These are phyloP conservation scores for Aspergillus bertholletiae DNA, from an alignment of 495 filamentous ascomycete genomes.

Conservation along the genomic window DNA sequence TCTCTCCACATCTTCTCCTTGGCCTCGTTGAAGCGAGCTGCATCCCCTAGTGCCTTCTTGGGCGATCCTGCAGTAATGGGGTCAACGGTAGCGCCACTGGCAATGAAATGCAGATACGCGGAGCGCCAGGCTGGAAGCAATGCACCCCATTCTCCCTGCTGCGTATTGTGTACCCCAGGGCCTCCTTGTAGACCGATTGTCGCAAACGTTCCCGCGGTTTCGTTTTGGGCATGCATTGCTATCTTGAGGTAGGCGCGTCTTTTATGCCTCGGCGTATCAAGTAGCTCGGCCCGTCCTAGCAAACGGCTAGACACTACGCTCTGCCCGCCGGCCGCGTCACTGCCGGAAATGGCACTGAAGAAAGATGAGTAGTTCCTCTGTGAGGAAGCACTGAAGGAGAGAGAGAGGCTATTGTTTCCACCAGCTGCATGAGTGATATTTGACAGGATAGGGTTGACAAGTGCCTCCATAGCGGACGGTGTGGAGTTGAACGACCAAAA, in stretches of 20 bases:
- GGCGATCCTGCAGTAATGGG: not conserved
- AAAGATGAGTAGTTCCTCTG: not conserved
- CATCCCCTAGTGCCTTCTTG: not conserved
- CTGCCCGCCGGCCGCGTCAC: not conserved
- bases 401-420: too few relatives aligned
- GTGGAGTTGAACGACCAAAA: too few relatives aligned
- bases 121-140: conserved; percentile 19
- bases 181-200: conserved; percentile 22
- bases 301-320: conserved; percentile 20
- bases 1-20: conserved; percentile 21
- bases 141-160: conserved; percentile 6
- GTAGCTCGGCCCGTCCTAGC: conserved; percentile 19
- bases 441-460: too few relatives aligned
- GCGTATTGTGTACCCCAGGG: conserved; percentile 7
- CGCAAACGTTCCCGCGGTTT: not conserved
- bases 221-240: too few relatives aligned
- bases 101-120: conserved; percentile 16
- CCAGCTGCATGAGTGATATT: too few relatives aligned
- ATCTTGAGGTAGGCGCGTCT: conserved; percentile 1
- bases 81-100: conserved; percentile 9
- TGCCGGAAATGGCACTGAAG: not conserved
- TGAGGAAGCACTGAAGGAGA: not conserved
- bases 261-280: conserved; percentile 9
- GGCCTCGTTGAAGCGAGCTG: not conserved
- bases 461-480: too few relatives aligned